phyloP scores from a whole-genome alignment of 2,329 filamentous ascomycete species.

The Fonsecaea nubica region DNA sequence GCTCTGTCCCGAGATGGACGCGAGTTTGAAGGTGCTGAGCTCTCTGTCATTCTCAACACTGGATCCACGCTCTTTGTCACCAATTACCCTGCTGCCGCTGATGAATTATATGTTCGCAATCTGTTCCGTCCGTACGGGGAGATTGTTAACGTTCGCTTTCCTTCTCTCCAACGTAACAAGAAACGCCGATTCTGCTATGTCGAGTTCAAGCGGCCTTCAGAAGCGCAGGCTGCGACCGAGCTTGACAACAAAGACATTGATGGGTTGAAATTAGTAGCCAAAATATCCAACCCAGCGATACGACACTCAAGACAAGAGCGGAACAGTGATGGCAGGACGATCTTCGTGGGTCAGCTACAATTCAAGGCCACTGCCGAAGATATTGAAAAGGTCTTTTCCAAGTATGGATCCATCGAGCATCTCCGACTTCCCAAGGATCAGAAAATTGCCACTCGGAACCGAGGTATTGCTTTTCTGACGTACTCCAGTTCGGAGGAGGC shows the following conservation, averaged over 20 bases:
- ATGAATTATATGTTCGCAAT: slow-evolving; percentile 60
- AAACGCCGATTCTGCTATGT: slow-evolving; percentile 94
- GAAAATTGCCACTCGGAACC: slow-evolving; percentile 65
- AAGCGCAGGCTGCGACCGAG: slow-evolving; percentile 72
- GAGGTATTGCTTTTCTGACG: slow-evolving; percentile 80
- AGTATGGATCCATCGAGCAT: slow-evolving; percentile 76
- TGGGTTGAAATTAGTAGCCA: slow-evolving; percentile 73
- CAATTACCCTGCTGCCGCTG: slow-evolving; percentile 74
- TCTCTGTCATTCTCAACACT: slow-evolving; percentile 76
- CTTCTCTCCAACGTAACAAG: slow-evolving; percentile 86
- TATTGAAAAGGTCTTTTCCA: slow-evolving; percentile 71
- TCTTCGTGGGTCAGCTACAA: slow-evolving; percentile 77
- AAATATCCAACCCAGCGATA: slow-evolving; percentile 80
- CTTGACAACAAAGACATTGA: slow-evolving; percentile 72
- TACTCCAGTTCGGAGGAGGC: slow-evolving; percentile 62
- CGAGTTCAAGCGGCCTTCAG: slow-evolving; percentile 75
- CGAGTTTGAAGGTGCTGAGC: slow-evolving; percentile 73
- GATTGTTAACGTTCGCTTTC: slow-evolving; percentile 84
- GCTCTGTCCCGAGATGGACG: slow-evolving; percentile 84
- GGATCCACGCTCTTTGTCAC: slow-evolving; percentile 85
- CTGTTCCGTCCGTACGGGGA: slow-evolving; percentile 73
- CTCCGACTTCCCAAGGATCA: slow-evolving; percentile 74
- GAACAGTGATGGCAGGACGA: slow-evolving; percentile 83
- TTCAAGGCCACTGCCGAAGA: slow-evolving; percentile 69
- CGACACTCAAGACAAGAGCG: slow-evolving; percentile 82